Percentiles rank a stretch among this genome's conserved stretches.
Conservation (phyloP, 306 rosid species). For the Calophaca sinica region DNA sequence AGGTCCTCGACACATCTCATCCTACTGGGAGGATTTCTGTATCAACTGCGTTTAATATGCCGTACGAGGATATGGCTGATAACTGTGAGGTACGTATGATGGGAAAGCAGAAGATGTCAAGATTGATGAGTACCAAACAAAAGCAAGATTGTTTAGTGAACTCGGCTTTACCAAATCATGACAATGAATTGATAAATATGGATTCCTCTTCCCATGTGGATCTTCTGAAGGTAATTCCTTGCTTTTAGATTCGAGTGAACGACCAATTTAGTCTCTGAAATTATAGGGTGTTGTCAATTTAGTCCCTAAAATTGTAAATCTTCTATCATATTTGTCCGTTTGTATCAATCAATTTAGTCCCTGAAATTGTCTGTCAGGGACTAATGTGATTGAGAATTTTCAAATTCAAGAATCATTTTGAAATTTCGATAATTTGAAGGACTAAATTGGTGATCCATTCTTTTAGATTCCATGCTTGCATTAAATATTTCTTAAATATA, state of each 20-base stretch:
- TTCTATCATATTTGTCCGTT: no score
- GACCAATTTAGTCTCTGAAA: no score
- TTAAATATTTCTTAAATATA: background rate
- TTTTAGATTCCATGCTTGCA: constrained; percentile 33
- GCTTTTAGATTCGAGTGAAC: background rate
- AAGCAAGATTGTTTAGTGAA: constrained; percentile 52
- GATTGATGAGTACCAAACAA: constrained; percentile 63
- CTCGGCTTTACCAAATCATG: constrained; percentile 45
- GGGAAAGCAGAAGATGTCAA: constrained; percentile 84
- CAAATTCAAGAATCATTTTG: no score
- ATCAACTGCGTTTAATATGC: constrained; percentile 56
- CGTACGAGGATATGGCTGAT: constrained; percentile 83
- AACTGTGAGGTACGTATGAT: constrained; percentile 79
- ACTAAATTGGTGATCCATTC: background rate
- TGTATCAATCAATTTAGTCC: no score
- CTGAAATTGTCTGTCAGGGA: no score
- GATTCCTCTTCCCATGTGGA: constrained; percentile 30
- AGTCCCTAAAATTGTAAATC: no score
- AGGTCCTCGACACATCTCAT: constrained; percentile 79
- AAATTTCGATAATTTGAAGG: no score
- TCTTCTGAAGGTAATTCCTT: constrained; percentile 57
- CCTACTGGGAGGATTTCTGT: constrained; percentile 71
- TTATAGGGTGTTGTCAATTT: no score
- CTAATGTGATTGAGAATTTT: no score
- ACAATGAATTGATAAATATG: constrained; percentile 47